Evolutionary conservation across 2,329 filamentous ascomycete species (phyloP), one percentile per base, ranked within the genome.

Genomic region (Arachnopeziza araneosa): DNA sequence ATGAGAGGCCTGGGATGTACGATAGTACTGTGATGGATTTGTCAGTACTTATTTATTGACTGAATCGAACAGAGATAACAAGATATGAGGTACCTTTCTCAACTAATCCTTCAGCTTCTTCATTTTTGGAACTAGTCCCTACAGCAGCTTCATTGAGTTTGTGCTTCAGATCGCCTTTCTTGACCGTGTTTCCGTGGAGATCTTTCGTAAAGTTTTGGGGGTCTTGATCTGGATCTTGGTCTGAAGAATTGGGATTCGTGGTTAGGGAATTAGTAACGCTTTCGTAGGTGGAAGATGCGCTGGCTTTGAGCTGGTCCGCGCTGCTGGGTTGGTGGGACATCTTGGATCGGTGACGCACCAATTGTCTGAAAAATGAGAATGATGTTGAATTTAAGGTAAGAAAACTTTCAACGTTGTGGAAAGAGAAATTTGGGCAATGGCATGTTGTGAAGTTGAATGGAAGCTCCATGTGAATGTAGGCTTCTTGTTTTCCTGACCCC

Each of bases 291-390:
- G 55, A 56, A 23, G 61, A 60, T 9, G 64, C 61, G 36, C 59
- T 64, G 21, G 52, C 55, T 56, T 63, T 65, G 52, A 69, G 48
- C 36, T 32, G 58, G n/a, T 69, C 63, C n/a, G 61, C n/a, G 7
- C 63, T 66, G 49, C 65, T 65, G 23, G 64, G 64, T 55, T 69
- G 63, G 56, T 56, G 59, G 23, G 68, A 67, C 67, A 69, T 71
- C 19, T 49, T 44, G 32, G 30, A 36, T 7, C 30, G 14, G 14
- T 32, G 30, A 32, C 7, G 26, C 9, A 4, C 9, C 26, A 30
- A 30, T 30, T 30, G 26, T 5, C 26, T 30, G 9, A 9, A 9
- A 30, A 30, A 4, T 30, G 26, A 9, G 9, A 30, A 9, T 4
- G 26, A 30, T 4, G 26, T 30, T 30, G n/a, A n/a, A n/a, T n/a